A percentile compares a stretch with the other conserved stretches of the same genome.
Evolutionary conservation across 1,284 basidiomycete genomes (phyloP).

Genomic region (Coniferiporia sulphurascens): DNA sequence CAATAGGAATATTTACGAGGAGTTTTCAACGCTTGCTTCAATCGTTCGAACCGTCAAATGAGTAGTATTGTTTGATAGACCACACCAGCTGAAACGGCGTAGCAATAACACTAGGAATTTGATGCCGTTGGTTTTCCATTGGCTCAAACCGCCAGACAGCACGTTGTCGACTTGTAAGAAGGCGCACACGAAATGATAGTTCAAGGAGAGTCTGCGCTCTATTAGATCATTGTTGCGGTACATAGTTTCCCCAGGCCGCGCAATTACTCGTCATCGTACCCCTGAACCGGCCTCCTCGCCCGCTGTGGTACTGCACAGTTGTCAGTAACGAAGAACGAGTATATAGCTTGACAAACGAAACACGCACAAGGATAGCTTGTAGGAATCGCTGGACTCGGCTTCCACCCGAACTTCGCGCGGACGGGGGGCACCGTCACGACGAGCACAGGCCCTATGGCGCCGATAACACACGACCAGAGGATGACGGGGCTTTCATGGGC

Average conservation of each 20-base stretch:
- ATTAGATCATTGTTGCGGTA: not conserved
- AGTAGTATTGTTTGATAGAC: too few relatives aligned
- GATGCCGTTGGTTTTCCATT: too few relatives aligned
- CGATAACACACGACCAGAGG: constrained; percentile 83
- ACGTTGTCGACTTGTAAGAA: not conserved
- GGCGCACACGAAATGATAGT: not conserved
- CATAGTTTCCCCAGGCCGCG: not conserved
- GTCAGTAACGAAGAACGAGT: not conserved
- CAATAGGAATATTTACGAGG: too few relatives aligned
- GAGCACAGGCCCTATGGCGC: constrained; percentile 71
- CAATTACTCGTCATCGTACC: constrained; percentile 39
- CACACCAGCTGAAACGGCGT: too few relatives aligned
- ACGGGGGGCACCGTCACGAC: constrained; percentile 78
- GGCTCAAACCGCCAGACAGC: too few relatives aligned
- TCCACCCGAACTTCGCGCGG: constrained; percentile 70
- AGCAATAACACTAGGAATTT: too few relatives aligned
- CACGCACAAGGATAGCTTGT: constrained; percentile 82
- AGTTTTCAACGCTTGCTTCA: too few relatives aligned
- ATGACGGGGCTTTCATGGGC: constrained; percentile 92
- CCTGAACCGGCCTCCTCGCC: constrained; percentile 33
- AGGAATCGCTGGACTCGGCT: constrained; percentile 71
- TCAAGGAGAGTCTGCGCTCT: not conserved
- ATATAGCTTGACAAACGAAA: not conserved
- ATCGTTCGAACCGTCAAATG: too few relatives aligned
- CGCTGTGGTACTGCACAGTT: constrained; percentile 32